A percentile compares a stretch with the other conserved stretches of the same genome.
Conservation (phyloP, 495 filamentous ascomycete genomes). For the Hyaloscypha variabilis region DNA sequence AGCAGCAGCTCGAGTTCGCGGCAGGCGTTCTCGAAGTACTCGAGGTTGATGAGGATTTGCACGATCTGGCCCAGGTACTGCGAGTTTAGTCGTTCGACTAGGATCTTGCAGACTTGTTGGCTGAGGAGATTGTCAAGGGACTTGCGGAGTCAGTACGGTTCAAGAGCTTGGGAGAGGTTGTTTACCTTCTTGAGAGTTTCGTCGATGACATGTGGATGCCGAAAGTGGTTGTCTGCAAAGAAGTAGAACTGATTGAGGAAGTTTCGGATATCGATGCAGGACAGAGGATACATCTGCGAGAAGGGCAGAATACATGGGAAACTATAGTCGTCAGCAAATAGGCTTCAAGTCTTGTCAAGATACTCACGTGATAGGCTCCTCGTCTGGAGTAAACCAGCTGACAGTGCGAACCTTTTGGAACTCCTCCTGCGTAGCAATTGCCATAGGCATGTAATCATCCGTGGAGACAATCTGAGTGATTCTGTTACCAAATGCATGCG, state of each 20-base stretch:
- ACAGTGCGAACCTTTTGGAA: conserved; percentile 94
- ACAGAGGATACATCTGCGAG: conserved; percentile 97
- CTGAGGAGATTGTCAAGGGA: conserved; percentile 90
- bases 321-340: conserved; percentile 40
- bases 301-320: conserved; percentile 94
- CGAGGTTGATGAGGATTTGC: conserved; percentile 95
- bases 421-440: conserved; percentile 83
- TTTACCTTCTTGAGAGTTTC: conserved; percentile 78
- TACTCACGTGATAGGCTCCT: conserved; percentile 76
- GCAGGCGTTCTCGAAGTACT: conserved; percentile 94
- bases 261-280: conserved; percentile 96
- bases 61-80: conserved; percentile 98
- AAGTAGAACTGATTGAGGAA: conserved; percentile 96
- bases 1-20: conserved; percentile 82
- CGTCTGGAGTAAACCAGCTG: conserved; percentile 88
- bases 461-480: conserved; percentile 78
- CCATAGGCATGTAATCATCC: conserved; percentile 99
- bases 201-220: conserved; percentile 83
- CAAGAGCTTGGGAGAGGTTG: not conserved
- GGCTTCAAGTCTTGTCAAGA: conserved; percentile 24
- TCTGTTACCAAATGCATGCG: conserved; percentile 7
- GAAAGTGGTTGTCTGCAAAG: conserved; percentile 93
- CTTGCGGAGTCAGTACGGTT: conserved; percentile 34
- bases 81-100: conserved; percentile 85
- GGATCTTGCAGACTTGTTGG: conserved; percentile 82